A percentile compares a stretch with the other conserved stretches of the same genome.
These are phyloP conservation scores for Stentor roeselii DNA, from an alignment of 73 alveolate species.

Conservation along the genomic window DNA sequence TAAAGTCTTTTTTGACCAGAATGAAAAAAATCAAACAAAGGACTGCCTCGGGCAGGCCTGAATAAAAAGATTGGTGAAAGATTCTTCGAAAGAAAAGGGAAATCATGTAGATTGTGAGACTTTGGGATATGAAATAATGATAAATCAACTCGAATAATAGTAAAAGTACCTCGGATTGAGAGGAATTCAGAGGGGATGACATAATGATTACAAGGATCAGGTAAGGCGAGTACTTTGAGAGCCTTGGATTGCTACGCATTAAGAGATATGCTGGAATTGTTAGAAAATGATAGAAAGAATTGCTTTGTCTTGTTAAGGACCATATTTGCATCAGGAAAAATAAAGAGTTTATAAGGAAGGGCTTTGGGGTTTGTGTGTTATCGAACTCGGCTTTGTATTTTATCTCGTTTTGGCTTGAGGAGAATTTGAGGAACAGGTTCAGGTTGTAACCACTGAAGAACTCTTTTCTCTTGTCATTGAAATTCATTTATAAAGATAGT, in stretches of 20 bases:
- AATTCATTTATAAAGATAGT: not conserved
- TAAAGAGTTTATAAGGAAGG: not conserved
- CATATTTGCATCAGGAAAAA: not conserved
- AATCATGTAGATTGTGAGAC: not conserved
- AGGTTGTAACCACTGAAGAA: not conserved
- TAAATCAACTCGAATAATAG: not conserved
- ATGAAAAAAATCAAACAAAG: no score
- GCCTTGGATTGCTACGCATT: not conserved
- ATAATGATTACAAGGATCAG: no score
- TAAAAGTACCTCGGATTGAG: not conserved
- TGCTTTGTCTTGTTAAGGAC: not conserved
- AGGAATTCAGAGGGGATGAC: not conserved
- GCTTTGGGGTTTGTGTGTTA: not conserved
- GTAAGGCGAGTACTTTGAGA: not conserved
- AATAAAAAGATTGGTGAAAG: not conserved
- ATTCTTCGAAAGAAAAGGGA: not conserved
- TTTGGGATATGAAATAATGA: not conserved
- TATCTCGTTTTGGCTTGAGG: not conserved
- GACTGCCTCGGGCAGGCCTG: not conserved
- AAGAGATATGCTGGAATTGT: not conserved
- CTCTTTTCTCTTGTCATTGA: not conserved
- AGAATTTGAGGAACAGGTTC: not conserved
- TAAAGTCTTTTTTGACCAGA: not conserved
- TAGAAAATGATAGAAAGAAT: not conserved
- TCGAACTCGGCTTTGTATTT: not conserved